Percentiles rank a stretch among this genome's conserved stretches.
phyloP scores from a whole-genome alignment of 2,329 filamentous ascomycete genomes.

The Hypoxylon sp. region DNA sequence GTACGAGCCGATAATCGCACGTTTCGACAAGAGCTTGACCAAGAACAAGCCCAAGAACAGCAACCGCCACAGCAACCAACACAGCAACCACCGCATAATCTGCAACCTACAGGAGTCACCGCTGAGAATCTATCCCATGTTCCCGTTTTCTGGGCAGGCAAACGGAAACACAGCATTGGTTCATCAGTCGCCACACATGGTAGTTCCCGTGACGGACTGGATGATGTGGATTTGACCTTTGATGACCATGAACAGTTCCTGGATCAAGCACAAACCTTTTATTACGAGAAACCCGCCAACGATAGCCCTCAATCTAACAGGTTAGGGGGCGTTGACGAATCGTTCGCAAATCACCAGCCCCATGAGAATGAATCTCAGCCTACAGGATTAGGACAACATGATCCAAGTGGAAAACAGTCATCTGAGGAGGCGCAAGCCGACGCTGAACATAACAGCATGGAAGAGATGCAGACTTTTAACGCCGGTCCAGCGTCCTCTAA shows the following conservation, averaged over 20 bases:
- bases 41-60: constrained; percentile 54
- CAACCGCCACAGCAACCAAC: constrained; percentile 16
- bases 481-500: constrained; percentile 38
- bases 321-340: neutral
- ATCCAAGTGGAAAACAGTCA: neutral
- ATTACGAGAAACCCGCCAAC: neutral
- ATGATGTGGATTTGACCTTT: constrained; percentile 50
- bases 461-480: constrained; percentile 25
- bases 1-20: constrained; percentile 66
- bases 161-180: constrained; percentile 51
- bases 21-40: constrained; percentile 66
- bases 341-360: neutral
- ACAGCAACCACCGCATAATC: constrained; percentile 37
- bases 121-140: constrained; percentile 43
- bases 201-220: constrained; percentile 47
- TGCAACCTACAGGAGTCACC: constrained; percentile 28
- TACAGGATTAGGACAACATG: neutral
- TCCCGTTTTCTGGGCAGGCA: constrained; percentile 24
- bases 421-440: constrained; percentile 23
- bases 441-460: constrained; percentile 44
- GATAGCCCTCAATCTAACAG: neutral
- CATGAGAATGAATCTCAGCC: neutral
- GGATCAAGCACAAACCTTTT: neutral
- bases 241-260: constrained; percentile 27
- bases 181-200: constrained; percentile 54